Evolutionary conservation across 1,284 basidiomycete genomes (phyloP), one percentile per base, ranked within the genome.

Genomic region (Quambalaria eucalypti): DNA sequence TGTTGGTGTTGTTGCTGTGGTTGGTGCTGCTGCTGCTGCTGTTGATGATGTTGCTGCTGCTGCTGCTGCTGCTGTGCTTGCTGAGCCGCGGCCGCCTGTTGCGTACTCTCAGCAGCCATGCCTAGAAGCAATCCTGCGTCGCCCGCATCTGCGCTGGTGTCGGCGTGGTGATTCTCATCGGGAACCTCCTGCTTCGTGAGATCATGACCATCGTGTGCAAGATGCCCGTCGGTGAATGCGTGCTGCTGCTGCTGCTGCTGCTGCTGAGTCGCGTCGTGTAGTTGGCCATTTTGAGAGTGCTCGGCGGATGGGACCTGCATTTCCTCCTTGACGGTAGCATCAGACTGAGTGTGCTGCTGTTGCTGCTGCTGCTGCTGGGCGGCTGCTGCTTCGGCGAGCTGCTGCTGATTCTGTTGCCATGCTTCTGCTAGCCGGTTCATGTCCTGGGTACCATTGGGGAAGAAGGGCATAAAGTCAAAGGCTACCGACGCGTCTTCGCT

Each of bases 391-490:
- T 19, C 42, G 4, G 12, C 12, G 14, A 26, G 21, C 42, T 46
- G 42, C 25, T 46, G 42, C 25, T 46, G 42, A 6, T 26, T 12
- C 25, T 46, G 21, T 25, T 46, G 42, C 42, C 42, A 46, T 12
- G 42, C 42, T 26, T 46, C 42, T 21, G 42, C 42, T 5, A 46
- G 25, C 42, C 42, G 16, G n/a, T 46, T 26, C 42, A 46, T 46
- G 42, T 46, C 42, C 25, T 46, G 42, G 25, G 42, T 21, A 14
- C 42, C 42, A 26, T 46, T 46, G n/a, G 42, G 42, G 25, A 46
- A 46, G 42, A 46, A 46, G 19, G 42, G 42, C 7, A 46, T 14
- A 21, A 46, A 46, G 42, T 46, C 42, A 21, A 46, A 46, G 42
- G 42, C 42, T 12, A 21, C 25, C 14, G 42, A 16, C 31, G 8